Evolutionary conservation across 805 yeast genomes (phyloP), one percentile per base, ranked within the genome.

Genomic region (Saccharomycopsis microspora): DNA sequence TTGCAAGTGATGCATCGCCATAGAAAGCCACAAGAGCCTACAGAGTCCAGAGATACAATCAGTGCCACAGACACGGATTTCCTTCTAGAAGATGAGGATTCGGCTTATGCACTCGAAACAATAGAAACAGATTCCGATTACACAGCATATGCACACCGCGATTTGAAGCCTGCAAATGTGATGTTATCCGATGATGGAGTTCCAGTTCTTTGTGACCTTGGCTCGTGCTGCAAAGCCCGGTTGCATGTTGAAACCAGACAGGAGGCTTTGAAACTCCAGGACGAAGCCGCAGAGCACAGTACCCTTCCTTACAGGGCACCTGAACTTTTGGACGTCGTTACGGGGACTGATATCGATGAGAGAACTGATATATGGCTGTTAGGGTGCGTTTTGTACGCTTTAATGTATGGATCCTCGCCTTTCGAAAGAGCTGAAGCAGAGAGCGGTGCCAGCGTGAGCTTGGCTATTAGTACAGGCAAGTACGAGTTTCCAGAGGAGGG

Each of bases 251-350:
- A 68, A 27, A 70, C 78, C 1, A 71, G 90, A 45, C 81, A 78
- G 36, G 82, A 81, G 57, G 93, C 95, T 0, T 66, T 85, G 32
- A 74, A 82, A 10, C 64, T 86, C 37, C 90, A 86, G 53, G 96
- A 89, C 56, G 68, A 78, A 53, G 88, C 89, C 10, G 85, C 80
- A 49, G 93, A 84, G 57, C 86, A 85, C 60, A 85, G 95, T 58
- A 83, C 95, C 1, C 64, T 86, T 46, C 87, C 94, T 1, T 90
- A 83, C 61, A 68, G 95, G 39, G 95, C 97, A 0, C 97, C 97
- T 0, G 97, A 89, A 59, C 68, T 90, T 42, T 65, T 89, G 49
- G 90, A 87, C 58, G 82, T 87, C 37, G 76, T 76, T 41, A 74
- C 85, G 1, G 81, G 82, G 39, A 62, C 75, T n/a, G 63, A 63